A percentile compares a stretch with the other conserved stretches of the same genome.
Evolutionary conservation across 1,139 yeast species (phyloP).

Genomic region (Suhomyces coccinellae): DNA sequence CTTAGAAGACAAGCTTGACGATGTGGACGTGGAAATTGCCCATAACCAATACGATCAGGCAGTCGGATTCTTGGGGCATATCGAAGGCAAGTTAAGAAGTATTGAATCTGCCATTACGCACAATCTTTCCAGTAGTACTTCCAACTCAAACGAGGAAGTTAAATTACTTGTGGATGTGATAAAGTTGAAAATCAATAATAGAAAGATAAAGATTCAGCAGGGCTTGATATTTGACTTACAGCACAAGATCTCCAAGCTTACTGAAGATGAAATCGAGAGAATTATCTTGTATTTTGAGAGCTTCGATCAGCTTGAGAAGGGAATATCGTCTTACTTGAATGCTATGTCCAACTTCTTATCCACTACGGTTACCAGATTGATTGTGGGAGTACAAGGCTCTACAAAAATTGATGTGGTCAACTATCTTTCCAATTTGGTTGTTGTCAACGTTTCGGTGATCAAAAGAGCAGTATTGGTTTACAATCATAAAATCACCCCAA

Average conservation of each 20-base stretch:
- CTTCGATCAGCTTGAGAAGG: conserved; percentile 41
- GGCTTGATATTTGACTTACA: conserved; percentile 41
- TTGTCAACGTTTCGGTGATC: conserved; percentile 41
- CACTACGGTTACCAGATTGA: conserved; percentile 36
- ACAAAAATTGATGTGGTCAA: conserved; percentile 48
- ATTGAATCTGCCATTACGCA: conserved; percentile 18
- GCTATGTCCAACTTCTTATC: conserved; percentile 40
- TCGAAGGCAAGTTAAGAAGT: conserved; percentile 35
- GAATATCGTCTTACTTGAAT: conserved; percentile 37
- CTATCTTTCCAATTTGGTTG: conserved; percentile 45
- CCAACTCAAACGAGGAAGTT: conserved; percentile 31
- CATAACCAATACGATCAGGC: conserved; percentile 59
- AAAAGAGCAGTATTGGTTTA: conserved; percentile 39
- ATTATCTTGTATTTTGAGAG: conserved; percentile 39
- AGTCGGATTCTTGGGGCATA: conserved; percentile 50
- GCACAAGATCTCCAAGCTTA: conserved; percentile 34
- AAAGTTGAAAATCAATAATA: conserved; percentile 38
- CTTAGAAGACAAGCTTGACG: conserved; percentile 64
- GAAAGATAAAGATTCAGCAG: conserved; percentile 39
- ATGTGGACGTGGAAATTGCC: conserved; percentile 64
- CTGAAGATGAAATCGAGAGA: conserved; percentile 33
- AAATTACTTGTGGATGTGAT: conserved; percentile 40
- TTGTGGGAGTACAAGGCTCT: conserved; percentile 46
- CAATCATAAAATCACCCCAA: conserved; percentile 35
- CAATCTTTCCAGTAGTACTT: conserved; percentile 9